Evolutionary conservation across 2,329 filamentous ascomycete species (phyloP), one percentile per base, ranked within the genome.

Genomic region (Phaeophleospora eucalypticola): DNA sequence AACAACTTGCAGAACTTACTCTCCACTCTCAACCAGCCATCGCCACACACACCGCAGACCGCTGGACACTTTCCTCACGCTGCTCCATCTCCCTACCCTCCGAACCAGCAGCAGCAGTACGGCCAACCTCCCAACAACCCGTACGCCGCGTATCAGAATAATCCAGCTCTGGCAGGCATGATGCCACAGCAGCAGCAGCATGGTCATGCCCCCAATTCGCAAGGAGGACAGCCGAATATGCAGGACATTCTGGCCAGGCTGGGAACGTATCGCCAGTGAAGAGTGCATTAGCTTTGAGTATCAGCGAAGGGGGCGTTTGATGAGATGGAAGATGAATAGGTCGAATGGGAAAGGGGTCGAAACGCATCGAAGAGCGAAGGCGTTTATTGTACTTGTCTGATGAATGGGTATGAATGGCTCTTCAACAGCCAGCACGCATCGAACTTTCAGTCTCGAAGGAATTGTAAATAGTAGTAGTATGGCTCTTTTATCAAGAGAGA

Each of bases 241-340:
- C 79, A 84, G 63, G 84, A 86, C 58, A 87, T 89, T 42, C 85
- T 89, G 79, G 82, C 83, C 12, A 82, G 87, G 58, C 69, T 89
- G 49, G 79, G 83, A 38, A 80, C 49, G 12, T 64, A 64, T 49
- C 38, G 39, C 14, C 36, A 29, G 24, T 29, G n/a, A n/a, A n/a
- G n/a, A 29, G 24, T 29, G 24, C 24, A 29, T 6, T 12, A 29
- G 12, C 12, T 29, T 6, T 29, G 24, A 7, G 24, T 29, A 29
- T 29, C 24, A 29, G 24, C 12, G 24, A 12, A 29, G 24, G n/a
- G n/a, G n/a, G n/a, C n/a, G n/a, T n/a, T n/a, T n/a, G n/a, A n/a
- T n/a, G n/a, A n/a, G n/a, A n/a, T n/a, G n/a, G n/a, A n/a, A n/a
- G n/a, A n/a, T n/a, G n/a, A n/a, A n/a, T n/a, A n/a, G n/a, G n/a